Percentiles rank a stretch among this genome's conserved stretches.
phyloP scores from a whole-genome alignment of 2,329 filamentous ascomycete species.

The Moelleriella libera region DNA sequence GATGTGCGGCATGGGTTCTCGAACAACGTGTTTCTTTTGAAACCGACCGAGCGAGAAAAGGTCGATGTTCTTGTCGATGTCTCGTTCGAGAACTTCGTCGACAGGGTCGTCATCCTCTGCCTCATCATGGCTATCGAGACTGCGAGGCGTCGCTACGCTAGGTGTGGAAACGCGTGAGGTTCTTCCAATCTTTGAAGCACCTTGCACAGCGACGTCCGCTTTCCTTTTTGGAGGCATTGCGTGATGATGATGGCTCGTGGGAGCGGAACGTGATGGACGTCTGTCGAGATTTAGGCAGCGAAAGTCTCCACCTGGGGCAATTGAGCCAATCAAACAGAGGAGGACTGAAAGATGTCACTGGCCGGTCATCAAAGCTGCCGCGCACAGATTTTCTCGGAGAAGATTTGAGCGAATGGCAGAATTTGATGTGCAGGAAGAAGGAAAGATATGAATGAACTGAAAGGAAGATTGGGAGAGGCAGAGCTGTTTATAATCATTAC shows the following conservation, averaged over 20 bases:
- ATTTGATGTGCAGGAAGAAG: too few species aligned
- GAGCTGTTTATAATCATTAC: too few species aligned
- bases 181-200: conserved; percentile 38
- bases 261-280: too few species aligned
- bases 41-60: conserved; percentile 42
- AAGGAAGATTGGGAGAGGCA: too few species aligned
- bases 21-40: conserved; percentile 28
- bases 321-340: too few species aligned
- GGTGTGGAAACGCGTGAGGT: conserved; percentile 45
- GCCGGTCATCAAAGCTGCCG: too few species aligned
- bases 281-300: too few species aligned
- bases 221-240: conserved; percentile 61
- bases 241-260: neutral
- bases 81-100: conserved; percentile 36
- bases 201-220: conserved; percentile 34
- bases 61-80: conserved; percentile 44
- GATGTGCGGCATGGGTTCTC: conserved; percentile 30
- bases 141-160: conserved; percentile 44
- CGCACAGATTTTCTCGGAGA: too few species aligned
- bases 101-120: conserved; percentile 30
- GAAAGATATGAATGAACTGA: too few species aligned
- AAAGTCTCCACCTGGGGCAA: too few species aligned
- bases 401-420: too few species aligned
- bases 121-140: conserved; percentile 40
- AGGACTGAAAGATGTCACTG: too few species aligned